These are phyloP conservation scores for Pisolithus thermaeus DNA, from an alignment of 1,284 basidiomycete genomes.

Conservation along the genomic window DNA sequence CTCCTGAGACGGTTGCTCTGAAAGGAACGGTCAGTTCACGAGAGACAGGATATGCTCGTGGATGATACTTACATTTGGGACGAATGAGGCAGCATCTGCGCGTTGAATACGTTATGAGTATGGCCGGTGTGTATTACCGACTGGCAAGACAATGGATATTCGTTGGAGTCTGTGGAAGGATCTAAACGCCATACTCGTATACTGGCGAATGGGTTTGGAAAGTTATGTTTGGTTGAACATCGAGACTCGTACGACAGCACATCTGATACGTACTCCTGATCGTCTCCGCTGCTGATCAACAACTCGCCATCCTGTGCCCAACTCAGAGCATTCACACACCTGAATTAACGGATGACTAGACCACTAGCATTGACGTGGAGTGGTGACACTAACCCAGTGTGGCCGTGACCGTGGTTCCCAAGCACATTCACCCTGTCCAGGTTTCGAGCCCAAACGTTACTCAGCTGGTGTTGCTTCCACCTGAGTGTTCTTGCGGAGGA, in stretches of 20 bases:
- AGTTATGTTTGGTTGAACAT: constrained; percentile 20
- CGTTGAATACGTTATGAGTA: constrained; percentile 82
- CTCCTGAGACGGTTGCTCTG: constrained; percentile 76
- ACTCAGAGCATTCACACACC: constrained; percentile 81
- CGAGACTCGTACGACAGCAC: not conserved
- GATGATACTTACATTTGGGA: constrained; percentile 49
- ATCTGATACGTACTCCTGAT: constrained; percentile 56
- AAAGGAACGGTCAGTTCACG: constrained; percentile 7
- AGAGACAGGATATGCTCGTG: not conserved
- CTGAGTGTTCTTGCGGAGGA: constrained; percentile 22
- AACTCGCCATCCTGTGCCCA: constrained; percentile 76
- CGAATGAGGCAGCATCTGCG: constrained; percentile 75
- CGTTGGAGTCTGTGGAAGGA: constrained; percentile 25
- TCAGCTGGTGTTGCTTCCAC: constrained; percentile 20
- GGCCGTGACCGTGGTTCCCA: constrained; percentile 50
- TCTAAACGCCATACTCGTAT: constrained; percentile 68
- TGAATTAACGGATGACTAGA: constrained; percentile 21
- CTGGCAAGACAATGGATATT: constrained; percentile 59
- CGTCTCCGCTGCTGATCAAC: constrained; percentile 78
- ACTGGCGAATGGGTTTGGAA: constrained; percentile 29
- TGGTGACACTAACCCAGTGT: constrained; percentile 50
- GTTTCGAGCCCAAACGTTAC: constrained; percentile 22
- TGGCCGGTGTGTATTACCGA: constrained; percentile 75
- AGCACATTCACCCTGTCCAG: constrained; percentile 60
- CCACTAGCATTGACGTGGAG: not conserved